A percentile compares a stretch with the other conserved stretches of the same genome.
phyloP scores from a whole-genome alignment of 2,329 filamentous ascomycete genomes.

The Cladosporium sp. region DNA sequence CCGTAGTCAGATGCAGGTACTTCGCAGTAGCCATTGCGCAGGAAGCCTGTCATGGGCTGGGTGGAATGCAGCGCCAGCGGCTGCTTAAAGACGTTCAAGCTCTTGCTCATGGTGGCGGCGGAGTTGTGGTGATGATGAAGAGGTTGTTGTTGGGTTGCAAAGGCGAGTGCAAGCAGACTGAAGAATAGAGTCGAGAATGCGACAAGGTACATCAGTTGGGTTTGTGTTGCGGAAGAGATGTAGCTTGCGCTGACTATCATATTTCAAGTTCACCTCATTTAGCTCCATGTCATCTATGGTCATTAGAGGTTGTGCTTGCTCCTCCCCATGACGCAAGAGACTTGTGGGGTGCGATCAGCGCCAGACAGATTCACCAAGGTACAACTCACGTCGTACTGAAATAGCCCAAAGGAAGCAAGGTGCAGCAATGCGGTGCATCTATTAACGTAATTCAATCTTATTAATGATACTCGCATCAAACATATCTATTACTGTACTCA shows the following conservation, averaged over 20 bases:
- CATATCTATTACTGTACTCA: no score
- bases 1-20: slow-evolving; percentile 56
- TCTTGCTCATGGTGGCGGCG: slow-evolving; percentile 36
- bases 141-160: slow-evolving; percentile 18
- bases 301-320: slow-evolving; percentile 24
- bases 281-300: slow-evolving; percentile 12
- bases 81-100: slow-evolving; percentile 54
- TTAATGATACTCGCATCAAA: no score
- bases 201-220: neutral
- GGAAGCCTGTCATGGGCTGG: slow-evolving; percentile 60
- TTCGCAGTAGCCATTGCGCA: slow-evolving; percentile 62
- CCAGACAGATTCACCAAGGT: neutral
- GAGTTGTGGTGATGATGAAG: slow-evolving; percentile 21
- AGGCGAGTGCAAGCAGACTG: neutral
- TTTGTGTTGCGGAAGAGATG: neutral
- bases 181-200: neutral
- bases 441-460: no score
- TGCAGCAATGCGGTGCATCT: no score
- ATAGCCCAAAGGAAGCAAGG: no score
- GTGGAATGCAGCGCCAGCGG: slow-evolving; percentile 60
- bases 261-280: neutral
- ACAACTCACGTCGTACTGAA: neutral
- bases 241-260: neutral
- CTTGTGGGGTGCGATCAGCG: slow-evolving; percentile 1
- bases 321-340: slow-evolving; percentile 5